These are phyloP conservation scores for Reutealis trisperma DNA, from an alignment of 345 rosid species.

Conservation along the genomic window DNA sequence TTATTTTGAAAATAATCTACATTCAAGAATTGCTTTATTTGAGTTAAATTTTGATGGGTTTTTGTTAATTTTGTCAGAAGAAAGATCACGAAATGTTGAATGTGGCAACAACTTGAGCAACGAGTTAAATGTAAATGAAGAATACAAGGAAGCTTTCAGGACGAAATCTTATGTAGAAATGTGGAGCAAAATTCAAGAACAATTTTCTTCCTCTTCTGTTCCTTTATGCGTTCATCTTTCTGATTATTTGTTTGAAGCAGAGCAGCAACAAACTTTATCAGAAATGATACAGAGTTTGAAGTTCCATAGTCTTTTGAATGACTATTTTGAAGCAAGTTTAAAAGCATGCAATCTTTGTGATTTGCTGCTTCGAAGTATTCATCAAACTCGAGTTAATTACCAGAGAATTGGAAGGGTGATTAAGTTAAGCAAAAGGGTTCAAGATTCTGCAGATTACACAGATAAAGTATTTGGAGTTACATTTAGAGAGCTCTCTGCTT, in stretches of 20 bases:
- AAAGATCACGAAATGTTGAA: conserved; percentile 36
- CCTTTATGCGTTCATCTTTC: conserved; percentile 47
- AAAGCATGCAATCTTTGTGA: conserved; percentile 62
- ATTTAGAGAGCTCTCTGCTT: conserved; percentile 54
- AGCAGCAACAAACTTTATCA: conserved; percentile 42
- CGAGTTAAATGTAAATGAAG: conserved; percentile 63
- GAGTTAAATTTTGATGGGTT: not conserved
- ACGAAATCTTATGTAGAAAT: conserved; percentile 75
- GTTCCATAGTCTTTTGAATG: conserved; percentile 45
- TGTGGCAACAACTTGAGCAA: conserved; percentile 33
- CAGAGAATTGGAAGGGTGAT: conserved; percentile 51
- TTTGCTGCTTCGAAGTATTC: conserved; percentile 57
- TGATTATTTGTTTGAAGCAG: conserved; percentile 59
- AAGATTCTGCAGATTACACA: conserved; percentile 25
- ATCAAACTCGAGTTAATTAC: conserved; percentile 53
- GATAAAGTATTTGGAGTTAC: conserved; percentile 19
- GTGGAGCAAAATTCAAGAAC: conserved; percentile 56
- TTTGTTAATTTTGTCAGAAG: conserved; percentile 28
- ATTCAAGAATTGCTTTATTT: too few species aligned
- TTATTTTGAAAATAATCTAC: too few species aligned
- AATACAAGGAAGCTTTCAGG: conserved; percentile 81
- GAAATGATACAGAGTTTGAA: conserved; percentile 38
- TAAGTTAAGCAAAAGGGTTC: conserved; percentile 36
- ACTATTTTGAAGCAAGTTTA: conserved; percentile 55
- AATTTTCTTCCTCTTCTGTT: conserved; percentile 33